These are phyloP conservation scores for Raphanus hybrid DNA, from an alignment of 441 rosid species.

Conservation along the genomic window DNA sequence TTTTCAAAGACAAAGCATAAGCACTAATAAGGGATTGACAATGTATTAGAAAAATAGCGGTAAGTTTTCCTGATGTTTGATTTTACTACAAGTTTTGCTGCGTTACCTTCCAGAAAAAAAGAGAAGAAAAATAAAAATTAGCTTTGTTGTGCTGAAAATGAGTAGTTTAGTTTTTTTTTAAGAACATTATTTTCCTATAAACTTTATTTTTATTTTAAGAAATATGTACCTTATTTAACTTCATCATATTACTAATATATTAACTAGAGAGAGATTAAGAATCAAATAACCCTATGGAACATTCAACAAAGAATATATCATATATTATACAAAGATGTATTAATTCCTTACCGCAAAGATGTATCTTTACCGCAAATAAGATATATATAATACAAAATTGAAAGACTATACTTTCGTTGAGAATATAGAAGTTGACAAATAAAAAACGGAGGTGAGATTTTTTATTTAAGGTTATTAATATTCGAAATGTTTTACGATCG, in stretches of 20 bases:
- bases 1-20: constrained; percentile 23
- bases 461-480: too few relatives aligned
- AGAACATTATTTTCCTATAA: background rate
- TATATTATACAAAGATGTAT: too few relatives aligned
- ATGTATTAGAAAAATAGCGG: background rate
- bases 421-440: too few relatives aligned
- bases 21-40: constrained; percentile 10
- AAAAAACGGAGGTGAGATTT: too few relatives aligned
- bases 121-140: background rate
- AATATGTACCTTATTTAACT: background rate
- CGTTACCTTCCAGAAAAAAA: background rate
- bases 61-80: background rate
- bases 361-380: too few relatives aligned
- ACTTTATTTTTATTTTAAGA: background rate
- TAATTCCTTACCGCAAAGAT: too few relatives aligned
- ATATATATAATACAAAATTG: too few relatives aligned
- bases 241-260: background rate
- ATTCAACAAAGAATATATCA: too few relatives aligned
- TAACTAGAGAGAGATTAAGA: background rate
- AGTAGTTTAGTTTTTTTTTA: background rate
- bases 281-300: background rate
- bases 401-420: too few relatives aligned
- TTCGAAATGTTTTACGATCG: too few relatives aligned
- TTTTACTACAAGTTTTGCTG: constrained; percentile 1
- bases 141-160: background rate